Percentiles rank a stretch among this genome's conserved stretches.
Conservation (phyloP, 352 stramenopile species). For the Pythium apleroticum region DNA sequence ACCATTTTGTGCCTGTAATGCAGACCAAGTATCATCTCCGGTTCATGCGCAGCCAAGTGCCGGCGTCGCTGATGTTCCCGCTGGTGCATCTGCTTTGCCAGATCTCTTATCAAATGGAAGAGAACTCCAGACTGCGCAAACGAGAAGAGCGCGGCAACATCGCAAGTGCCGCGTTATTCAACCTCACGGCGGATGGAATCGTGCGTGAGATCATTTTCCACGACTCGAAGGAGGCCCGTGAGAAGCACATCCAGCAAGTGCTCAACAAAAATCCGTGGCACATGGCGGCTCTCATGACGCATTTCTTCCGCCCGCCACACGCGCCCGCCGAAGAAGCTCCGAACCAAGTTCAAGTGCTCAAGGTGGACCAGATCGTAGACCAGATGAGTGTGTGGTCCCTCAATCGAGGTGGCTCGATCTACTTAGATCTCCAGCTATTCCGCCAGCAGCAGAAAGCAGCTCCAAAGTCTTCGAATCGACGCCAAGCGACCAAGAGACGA, state of each 20-base stretch:
- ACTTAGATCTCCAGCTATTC: constrained; percentile 87
- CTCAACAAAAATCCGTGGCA: constrained; percentile 89
- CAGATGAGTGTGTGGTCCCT: constrained; percentile 87
- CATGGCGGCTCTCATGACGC: constrained; percentile 78
- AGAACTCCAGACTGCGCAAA: constrained; percentile 79
- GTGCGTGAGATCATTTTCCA: constrained; percentile 87
- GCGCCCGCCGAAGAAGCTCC: constrained; percentile 69
- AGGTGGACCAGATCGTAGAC: constrained; percentile 87
- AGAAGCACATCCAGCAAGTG: constrained; percentile 82
- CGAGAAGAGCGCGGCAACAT: constrained; percentile 79
- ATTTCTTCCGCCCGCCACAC: constrained; percentile 77
- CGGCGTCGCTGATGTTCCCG: constrained; percentile 79
- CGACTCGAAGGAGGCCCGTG: constrained; percentile 81
- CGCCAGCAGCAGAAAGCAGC: constrained; percentile 79
- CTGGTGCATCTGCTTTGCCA: constrained; percentile 84
- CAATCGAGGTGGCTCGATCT: constrained; percentile 82
- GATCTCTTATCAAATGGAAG: constrained; percentile 88
- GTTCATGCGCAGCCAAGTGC: constrained; percentile 79
- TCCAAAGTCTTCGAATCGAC: constrained; percentile 36
- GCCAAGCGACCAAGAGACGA: constrained; percentile 45
- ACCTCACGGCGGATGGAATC: constrained; percentile 84
- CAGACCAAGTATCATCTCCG: constrained; percentile 86
- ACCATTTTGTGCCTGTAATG: constrained; percentile 6
- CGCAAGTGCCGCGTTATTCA: constrained; percentile 81
- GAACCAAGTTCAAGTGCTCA: constrained; percentile 80